Conservation (phyloP, 768 basidiomycete species). For the Kwoniella mangroviensis region DNA sequence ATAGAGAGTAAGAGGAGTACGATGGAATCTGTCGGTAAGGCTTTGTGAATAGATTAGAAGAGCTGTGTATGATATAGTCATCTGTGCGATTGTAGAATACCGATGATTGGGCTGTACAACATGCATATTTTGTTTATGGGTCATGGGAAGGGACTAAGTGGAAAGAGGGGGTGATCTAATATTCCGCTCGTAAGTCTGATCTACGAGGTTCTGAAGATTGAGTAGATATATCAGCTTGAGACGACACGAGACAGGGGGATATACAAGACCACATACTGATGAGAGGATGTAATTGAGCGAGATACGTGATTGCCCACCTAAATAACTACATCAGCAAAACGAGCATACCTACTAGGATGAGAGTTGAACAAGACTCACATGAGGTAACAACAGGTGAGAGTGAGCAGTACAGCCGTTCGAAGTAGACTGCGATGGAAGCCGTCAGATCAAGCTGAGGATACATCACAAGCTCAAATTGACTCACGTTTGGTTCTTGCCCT, state of each 20-base stretch:
- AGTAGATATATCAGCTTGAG: background rate
- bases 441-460: conserved; percentile 21
- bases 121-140: conserved; percentile 21
- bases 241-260: background rate
- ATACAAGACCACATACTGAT: conserved; percentile 65
- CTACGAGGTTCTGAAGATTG: conserved; percentile 28
- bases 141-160: background rate
- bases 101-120: conserved; percentile 17
- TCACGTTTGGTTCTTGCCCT: conserved; percentile 88
- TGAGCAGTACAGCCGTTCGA: conserved; percentile 77
- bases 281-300: conserved; percentile 90
- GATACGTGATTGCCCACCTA: conserved; percentile 90
- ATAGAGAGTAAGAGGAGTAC: background rate
- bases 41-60: background rate
- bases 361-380: conserved; percentile 60
- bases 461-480: conserved; percentile 50
- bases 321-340: too few species aligned
- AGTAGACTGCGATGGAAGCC: conserved; percentile 66
- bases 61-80: too few species aligned
- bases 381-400: conserved; percentile 82
- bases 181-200: conserved; percentile 39
- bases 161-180: conserved; percentile 12
- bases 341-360: too few species aligned
- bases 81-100: too few species aligned
- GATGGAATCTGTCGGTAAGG: background rate